These are phyloP conservation scores for Blakeslea trispora DNA, from an alignment of 371 early-diverging fungal genomes.

Conservation along the genomic window DNA sequence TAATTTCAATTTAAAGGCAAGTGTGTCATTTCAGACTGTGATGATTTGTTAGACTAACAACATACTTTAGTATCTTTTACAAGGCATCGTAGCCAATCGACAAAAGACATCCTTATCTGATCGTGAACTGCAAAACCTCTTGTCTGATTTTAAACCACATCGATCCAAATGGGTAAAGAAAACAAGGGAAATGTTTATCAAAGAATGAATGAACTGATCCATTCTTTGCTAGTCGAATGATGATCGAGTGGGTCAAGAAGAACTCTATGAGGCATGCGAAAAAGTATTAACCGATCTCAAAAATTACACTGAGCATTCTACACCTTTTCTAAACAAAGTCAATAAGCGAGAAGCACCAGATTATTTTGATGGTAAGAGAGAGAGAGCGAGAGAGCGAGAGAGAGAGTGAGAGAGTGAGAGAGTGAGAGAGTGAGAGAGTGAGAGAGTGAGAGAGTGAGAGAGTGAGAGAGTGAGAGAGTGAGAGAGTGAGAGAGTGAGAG, in stretches of 20 bases:
- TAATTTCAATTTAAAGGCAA: slow-evolving; percentile 62
- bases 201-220: too few relatives aligned
- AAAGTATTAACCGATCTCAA: slow-evolving; percentile 82
- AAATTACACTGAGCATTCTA: slow-evolving; percentile 77
- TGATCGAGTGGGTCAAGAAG: slow-evolving; percentile 89
- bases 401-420: too few relatives aligned
- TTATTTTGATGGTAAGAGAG: slow-evolving; percentile 76
- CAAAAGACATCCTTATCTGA: slow-evolving; percentile 65
- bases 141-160: slow-evolving; percentile 85
- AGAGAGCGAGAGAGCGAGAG: not conserved
- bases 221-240: slow-evolving; percentile 63
- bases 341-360: slow-evolving; percentile 94
- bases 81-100: slow-evolving; percentile 75
- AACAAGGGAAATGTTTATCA: too few relatives aligned
- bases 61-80: slow-evolving; percentile 77
- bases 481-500: too few relatives aligned
- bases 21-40: too few relatives aligned
- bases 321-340: slow-evolving; percentile 91
- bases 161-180: slow-evolving; percentile 79
- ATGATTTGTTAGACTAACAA: too few relatives aligned
- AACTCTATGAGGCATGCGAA: slow-evolving; percentile 89
- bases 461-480: too few relatives aligned
- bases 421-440: too few relatives aligned
- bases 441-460: too few relatives aligned
- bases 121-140: slow-evolving; percentile 71